Percentiles rank a stretch among this genome's conserved stretches.
These are phyloP conservation scores for Cardamine resedifolia DNA, from an alignment of 345 rosid species.

Conservation along the genomic window DNA sequence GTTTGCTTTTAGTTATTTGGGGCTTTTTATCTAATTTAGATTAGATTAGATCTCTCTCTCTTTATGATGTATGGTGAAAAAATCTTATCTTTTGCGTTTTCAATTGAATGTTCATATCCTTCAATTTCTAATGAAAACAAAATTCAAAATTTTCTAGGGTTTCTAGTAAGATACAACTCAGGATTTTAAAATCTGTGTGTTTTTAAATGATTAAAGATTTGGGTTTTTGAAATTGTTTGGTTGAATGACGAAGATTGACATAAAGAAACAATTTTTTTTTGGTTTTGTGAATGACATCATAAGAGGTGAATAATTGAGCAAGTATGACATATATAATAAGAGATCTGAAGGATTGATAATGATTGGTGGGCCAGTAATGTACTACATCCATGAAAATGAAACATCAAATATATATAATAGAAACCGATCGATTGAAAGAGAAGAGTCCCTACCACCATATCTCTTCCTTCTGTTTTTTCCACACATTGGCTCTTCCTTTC, in stretches of 20 bases:
- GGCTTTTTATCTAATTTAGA: neutral
- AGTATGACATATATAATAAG: neutral
- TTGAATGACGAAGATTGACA: neutral
- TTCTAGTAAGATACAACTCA: neutral
- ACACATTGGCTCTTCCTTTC: neutral
- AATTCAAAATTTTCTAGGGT: neutral
- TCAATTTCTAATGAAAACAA: neutral
- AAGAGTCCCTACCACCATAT: conserved; percentile 22
- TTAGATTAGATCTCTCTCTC: neutral
- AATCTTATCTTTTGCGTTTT: neutral
- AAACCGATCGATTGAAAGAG: conserved; percentile 16
- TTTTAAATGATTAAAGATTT: neutral
- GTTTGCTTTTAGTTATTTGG: neutral
- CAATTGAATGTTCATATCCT: conserved; percentile 16
- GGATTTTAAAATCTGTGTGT: neutral
- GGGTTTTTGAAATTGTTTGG: neutral
- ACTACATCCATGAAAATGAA: conserved; percentile 24
- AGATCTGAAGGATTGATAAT: conserved; percentile 1
- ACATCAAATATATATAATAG: conserved; percentile 5
- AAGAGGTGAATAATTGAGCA: conserved; percentile 24
- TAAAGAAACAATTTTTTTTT: neutral
- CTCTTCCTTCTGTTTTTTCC: conserved; percentile 26
- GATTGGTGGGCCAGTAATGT: conserved; percentile 33
- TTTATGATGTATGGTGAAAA: conserved; percentile 18
- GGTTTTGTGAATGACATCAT: conserved; percentile 6